A percentile compares a stretch with the other conserved stretches of the same genome.
These are phyloP conservation scores for Tausonia pullulans DNA, from an alignment of 1,284 basidiomycete species.

Conservation along the genomic window DNA sequence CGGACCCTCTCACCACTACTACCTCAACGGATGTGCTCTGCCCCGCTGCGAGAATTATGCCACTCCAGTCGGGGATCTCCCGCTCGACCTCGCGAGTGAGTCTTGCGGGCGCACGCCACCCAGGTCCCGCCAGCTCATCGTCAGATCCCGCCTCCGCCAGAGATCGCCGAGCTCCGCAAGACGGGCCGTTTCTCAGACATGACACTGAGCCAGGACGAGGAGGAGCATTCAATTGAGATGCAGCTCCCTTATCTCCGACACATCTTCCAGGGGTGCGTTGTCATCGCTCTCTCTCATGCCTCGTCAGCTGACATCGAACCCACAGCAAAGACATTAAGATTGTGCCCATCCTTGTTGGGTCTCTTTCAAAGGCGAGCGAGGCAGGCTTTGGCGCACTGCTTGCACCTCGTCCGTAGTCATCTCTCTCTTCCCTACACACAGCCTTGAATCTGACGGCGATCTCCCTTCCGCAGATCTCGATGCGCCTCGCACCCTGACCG, in stretches of 20 bases:
- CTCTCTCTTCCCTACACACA: not conserved
- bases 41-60: slow-evolving; percentile 62
- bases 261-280: slow-evolving; percentile 58
- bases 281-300: not conserved
- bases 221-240: slow-evolving; percentile 97
- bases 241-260: slow-evolving; percentile 87
- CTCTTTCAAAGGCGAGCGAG: slow-evolving; percentile 54
- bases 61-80: slow-evolving; percentile 76
- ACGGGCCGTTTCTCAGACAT: slow-evolving; percentile 66
- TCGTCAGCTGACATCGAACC: not conserved
- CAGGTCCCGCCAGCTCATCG: not conserved
- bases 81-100: slow-evolving; percentile 67
- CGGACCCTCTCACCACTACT: slow-evolving; percentile 89
- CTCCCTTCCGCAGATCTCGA: not conserved
- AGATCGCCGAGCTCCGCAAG: slow-evolving; percentile 51
- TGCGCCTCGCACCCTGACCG: slow-evolving; percentile 53
- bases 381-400: slow-evolving; percentile 55
- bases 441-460: not conserved
- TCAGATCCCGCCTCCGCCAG: slow-evolving; percentile 35
- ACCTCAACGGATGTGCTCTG: slow-evolving; percentile 76
- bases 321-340: slow-evolving; percentile 60
- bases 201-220: slow-evolving; percentile 62
- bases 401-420: slow-evolving; percentile 50
- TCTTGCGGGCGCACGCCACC: not conserved
- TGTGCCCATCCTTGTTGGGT: slow-evolving; percentile 85